Evolutionary conservation across 768 basidiomycete genomes (phyloP).

Genomic region (Mycena metata): DNA sequence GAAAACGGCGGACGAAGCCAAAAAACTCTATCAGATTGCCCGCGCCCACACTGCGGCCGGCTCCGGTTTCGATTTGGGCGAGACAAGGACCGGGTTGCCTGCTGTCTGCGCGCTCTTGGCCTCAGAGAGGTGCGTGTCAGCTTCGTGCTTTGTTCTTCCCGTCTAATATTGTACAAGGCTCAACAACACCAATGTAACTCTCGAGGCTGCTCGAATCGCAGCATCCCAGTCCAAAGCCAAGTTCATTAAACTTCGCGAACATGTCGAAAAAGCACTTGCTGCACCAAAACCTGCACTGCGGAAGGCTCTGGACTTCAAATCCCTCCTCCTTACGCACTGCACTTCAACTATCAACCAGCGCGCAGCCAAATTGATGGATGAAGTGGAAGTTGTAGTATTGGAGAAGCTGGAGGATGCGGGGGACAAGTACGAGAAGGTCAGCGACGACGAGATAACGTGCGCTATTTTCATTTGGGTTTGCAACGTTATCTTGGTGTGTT

Average conservation of each 20-base stretch:
- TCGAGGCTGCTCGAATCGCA: slow-evolving; percentile 32
- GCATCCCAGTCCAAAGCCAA: slow-evolving; percentile 27
- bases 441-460: slow-evolving; percentile 48
- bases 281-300: slow-evolving; percentile 9
- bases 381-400: slow-evolving; percentile 43
- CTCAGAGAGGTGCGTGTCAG: slow-evolving; percentile 27
- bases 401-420: slow-evolving; percentile 44
- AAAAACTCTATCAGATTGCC: slow-evolving; percentile 8
- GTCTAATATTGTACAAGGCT: slow-evolving; percentile 18
- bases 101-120: slow-evolving; percentile 36
- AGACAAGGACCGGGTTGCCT: slow-evolving; percentile 20
- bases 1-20: slow-evolving; percentile 26
- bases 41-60: slow-evolving; percentile 25
- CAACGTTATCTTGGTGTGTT: slow-evolving; percentile 53
- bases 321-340: slow-evolving; percentile 48
- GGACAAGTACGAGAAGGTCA: slow-evolving; percentile 39
- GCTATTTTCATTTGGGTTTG: slow-evolving; percentile 64
- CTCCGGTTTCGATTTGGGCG: slow-evolving; percentile 35
- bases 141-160: neutral
- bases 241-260: slow-evolving; percentile 26
- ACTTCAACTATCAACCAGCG: slow-evolving; percentile 28
- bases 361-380: slow-evolving; percentile 49
- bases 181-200: slow-evolving; percentile 35
- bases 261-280: slow-evolving; percentile 25
- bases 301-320: slow-evolving; percentile 41